phyloP scores from a whole-genome alignment of 305 asterid species.

The Fraxinus dipetala region DNA sequence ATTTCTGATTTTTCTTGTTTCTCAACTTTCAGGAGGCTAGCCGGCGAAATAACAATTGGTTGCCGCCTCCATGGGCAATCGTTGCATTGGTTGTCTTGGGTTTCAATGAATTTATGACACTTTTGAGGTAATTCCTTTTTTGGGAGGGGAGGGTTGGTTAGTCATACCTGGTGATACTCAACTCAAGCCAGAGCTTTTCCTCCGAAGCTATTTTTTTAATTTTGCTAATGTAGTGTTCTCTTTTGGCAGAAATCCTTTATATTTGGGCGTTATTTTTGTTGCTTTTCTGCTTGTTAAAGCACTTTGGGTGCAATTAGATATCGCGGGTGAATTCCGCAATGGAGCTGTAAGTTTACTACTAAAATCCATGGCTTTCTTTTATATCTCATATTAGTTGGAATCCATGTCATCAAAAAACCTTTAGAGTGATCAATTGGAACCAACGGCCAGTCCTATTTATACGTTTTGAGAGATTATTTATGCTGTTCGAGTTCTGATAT shows the following conservation, averaged over 20 bases:
- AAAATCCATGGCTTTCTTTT: background rate
- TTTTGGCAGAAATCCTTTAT: constrained; percentile 83
- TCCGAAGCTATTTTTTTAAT: constrained; percentile 4
- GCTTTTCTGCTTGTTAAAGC: constrained; percentile 76
- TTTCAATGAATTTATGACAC: constrained; percentile 96
- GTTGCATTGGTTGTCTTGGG: constrained; percentile 77
- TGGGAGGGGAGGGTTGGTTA: background rate
- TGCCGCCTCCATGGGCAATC: constrained; percentile 99
- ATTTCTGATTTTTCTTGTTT: constrained; percentile 24
- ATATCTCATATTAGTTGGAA: background rate
- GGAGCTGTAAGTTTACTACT: constrained; percentile 66
- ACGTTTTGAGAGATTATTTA: background rate
- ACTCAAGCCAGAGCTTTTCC: constrained; percentile 12
- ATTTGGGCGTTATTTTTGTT: constrained; percentile 72
- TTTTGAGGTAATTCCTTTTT: constrained; percentile 58
- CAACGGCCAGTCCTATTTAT: background rate
- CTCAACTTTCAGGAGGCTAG: constrained; percentile 75
- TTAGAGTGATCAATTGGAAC: background rate
- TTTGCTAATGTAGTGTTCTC: constrained; percentile 19
- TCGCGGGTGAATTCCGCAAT: constrained; percentile 83
- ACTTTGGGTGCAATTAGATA: constrained; percentile 95
- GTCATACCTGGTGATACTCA: constrained; percentile 9
- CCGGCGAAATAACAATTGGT: constrained; percentile 85
- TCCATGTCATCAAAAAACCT: background rate
- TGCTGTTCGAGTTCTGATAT: background rate